These are phyloP conservation scores for Scutellaria baicalensis DNA, from an alignment of 257 asterid genomes.

Conservation along the genomic window DNA sequence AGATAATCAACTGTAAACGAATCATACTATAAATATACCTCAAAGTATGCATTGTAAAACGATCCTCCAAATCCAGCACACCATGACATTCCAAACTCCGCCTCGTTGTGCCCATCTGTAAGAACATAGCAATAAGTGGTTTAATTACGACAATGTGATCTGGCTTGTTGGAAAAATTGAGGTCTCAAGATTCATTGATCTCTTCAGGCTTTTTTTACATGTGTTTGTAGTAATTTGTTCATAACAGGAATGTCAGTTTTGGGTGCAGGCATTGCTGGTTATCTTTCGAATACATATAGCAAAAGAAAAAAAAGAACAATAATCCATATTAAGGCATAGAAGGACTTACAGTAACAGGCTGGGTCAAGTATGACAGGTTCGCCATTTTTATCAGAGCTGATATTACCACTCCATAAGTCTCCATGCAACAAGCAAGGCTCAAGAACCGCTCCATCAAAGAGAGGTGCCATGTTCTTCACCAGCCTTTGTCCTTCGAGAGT, in stretches of 20 bases:
- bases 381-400: slow-evolving; percentile 70
- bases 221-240: too few species aligned
- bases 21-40: slow-evolving; percentile 31
- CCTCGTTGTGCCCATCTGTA: slow-evolving; percentile 90
- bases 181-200: background rate
- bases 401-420: slow-evolving; percentile 97
- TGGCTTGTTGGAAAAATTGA: background rate
- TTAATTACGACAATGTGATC: background rate
- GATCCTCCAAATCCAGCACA: slow-evolving; percentile 93
- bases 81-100: slow-evolving; percentile 99
- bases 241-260: too few species aligned
- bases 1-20: background rate
- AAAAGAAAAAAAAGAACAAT: background rate
- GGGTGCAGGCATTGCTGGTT: too few species aligned
- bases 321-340: background rate
- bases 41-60: slow-evolving; percentile 74
- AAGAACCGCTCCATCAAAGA: slow-evolving; percentile 54
- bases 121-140: background rate
- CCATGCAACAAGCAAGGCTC: slow-evolving; percentile 96
- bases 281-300: too few species aligned
- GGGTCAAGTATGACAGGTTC: slow-evolving; percentile 97
- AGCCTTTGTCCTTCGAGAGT: slow-evolving; percentile 61
- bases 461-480: slow-evolving; percentile 69
- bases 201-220: too few species aligned
- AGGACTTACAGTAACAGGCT: slow-evolving; percentile 83